Evolutionary conservation across 495 filamentous ascomycete genomes (phyloP).

Genomic region (Podospora tetraspora): DNA sequence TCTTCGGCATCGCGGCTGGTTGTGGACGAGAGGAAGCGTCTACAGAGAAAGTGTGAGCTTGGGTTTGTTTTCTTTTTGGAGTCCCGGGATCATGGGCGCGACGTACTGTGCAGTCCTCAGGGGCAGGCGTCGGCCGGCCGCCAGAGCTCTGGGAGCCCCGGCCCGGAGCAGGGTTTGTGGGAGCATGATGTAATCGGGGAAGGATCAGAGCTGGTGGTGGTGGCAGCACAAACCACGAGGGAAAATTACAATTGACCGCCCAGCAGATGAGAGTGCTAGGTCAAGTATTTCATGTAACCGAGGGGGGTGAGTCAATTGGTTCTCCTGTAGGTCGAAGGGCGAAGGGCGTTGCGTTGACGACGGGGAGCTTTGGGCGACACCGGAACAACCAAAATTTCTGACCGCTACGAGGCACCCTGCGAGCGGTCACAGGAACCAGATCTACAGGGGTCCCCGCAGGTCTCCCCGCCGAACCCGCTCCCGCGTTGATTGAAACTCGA

Average conservation of each 20-base stretch:
- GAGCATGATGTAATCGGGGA: slow-evolving; percentile 28
- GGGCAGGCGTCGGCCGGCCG: slow-evolving; percentile 28
- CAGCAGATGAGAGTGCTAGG: background rate
- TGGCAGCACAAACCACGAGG: background rate
- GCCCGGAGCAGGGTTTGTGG: slow-evolving; percentile 35
- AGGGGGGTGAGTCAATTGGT: slow-evolving; percentile 16
- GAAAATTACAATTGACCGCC: background rate
- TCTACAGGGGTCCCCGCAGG: slow-evolving; percentile 28
- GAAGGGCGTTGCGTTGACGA: slow-evolving; percentile 11
- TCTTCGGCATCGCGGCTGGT: slow-evolving; percentile 41
- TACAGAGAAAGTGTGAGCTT: slow-evolving; percentile 17
- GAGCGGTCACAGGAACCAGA: slow-evolving; percentile 25
- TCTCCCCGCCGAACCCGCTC: slow-evolving; percentile 13
- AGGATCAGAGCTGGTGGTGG: background rate
- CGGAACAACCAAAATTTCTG: slow-evolving; percentile 29
- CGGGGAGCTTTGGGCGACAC: slow-evolving; percentile 25
- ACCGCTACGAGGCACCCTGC: slow-evolving; percentile 14
- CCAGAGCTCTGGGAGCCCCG: slow-evolving; percentile 38
- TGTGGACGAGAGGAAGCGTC: slow-evolving; percentile 39
- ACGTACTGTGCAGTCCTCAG: slow-evolving; percentile 39
- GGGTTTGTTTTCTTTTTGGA: background rate
- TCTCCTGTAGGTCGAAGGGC: background rate
- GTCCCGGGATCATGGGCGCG: background rate
- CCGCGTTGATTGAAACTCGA: slow-evolving; percentile 19
- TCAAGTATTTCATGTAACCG: background rate